Evolutionary conservation across 2,329 filamentous ascomycete species (phyloP), one percentile per base, ranked within the genome.

Genomic region (Microsporum ferrugineum): DNA sequence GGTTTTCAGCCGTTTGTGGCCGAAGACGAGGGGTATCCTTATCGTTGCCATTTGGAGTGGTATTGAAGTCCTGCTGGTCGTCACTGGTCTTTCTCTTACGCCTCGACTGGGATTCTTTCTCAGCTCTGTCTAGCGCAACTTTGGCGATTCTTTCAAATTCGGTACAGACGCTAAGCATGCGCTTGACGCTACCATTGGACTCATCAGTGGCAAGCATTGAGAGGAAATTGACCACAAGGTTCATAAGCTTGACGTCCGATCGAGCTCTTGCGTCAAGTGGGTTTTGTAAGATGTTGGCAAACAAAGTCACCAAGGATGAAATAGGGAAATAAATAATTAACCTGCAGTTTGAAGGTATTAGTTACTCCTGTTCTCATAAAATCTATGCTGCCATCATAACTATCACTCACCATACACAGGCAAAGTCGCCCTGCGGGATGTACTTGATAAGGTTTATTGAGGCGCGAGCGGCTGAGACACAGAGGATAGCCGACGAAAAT

Each of bases 301-400:
- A 99, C 1, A 99, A 78, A 0, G 94, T 97, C 51, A 99, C 91
- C 3, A 97, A 82, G 0, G 94, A 89, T 0, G 94, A 95, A 6
- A 99, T 91, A 0, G 94, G 94, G 75, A 96, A 99, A 75, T 99
- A 99, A 8, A 97, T 78, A 66, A 96, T 89, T 70, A 99, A 82
- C 90, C 82, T 84, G 57, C 10, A 39, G 14, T 29, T 14, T 23
- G 5, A 3, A 27, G 47, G 60, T 10, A 23, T 10, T 63, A 63
- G 31, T 27, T 47, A 12, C 23, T 68, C 12, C 2, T 36, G n/a
- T 45, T 53, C 55, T 29, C 17, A 23, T 60, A 2, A 56, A 38
- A 3, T n/a, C 2, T 4, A 7, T 31, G 27, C 53, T 17, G 17
- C 14, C 3, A 31, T 27, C 59, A 36, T 53, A 10, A 17, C 1